phyloP scores from a whole-genome alignment of 129 eudicot species.

The Chrysanthemum seticuspe region DNA sequence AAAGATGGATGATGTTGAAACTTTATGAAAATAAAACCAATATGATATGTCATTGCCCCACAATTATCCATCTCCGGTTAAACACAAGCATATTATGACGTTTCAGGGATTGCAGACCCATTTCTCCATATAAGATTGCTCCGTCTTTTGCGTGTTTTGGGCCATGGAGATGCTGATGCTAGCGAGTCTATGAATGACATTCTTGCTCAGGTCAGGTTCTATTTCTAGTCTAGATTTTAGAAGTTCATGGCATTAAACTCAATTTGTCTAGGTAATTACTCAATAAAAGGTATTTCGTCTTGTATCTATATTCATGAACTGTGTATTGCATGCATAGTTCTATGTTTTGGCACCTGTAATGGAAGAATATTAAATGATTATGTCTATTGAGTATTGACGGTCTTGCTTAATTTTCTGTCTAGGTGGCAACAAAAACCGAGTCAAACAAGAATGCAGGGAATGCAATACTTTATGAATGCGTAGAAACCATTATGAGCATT shows the following conservation, averaged over 20 bases:
- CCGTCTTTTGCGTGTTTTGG: conserved; percentile 72
- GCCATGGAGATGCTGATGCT: conserved; percentile 93
- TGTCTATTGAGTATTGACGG: conserved; percentile 5
- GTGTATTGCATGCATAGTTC: background rate
- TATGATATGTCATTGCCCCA: too few species aligned
- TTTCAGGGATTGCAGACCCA: conserved; percentile 92
- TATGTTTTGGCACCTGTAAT: conserved; percentile 11
- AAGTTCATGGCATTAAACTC: conserved; percentile 4
- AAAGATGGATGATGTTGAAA: too few species aligned
- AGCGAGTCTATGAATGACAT: conserved; percentile 96
- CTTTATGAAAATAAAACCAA: too few species aligned
- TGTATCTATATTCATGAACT: background rate
- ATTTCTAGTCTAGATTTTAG: conserved; percentile 4
- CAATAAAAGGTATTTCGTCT: background rate
- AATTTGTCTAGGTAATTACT: background rate
- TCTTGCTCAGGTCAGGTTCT: conserved; percentile 86
- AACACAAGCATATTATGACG: conserved; percentile 38
- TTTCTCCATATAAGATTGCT: conserved; percentile 90
- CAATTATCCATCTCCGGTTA: too few species aligned
- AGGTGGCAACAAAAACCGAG: conserved; percentile 96
- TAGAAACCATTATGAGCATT: conserved; percentile 87
- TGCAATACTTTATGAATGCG: conserved; percentile 97
- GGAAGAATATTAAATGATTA: conserved; percentile 4
- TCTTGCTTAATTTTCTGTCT: conserved; percentile 28
- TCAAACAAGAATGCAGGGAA: conserved; percentile 97